Base-by-base conservation (phyloP, 306 rosid species). In the Acacia melanoxylon region DNA sequence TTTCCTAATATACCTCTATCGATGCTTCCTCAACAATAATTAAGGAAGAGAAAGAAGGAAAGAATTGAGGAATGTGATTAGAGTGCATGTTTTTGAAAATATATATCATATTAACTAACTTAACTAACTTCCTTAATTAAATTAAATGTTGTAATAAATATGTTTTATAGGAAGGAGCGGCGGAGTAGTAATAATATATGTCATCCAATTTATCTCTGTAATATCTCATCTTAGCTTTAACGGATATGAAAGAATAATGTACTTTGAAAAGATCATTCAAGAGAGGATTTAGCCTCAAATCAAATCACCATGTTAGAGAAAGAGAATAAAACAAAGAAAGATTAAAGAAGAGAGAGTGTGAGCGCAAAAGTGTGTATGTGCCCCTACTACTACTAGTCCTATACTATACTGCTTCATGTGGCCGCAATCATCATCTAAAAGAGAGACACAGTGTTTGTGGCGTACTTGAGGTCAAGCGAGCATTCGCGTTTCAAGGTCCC, bases 371-470 rank as follows among this genome's bases (percentile, higher is more conserved):
- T 1, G 68, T 13, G 33, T 1, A 40, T 13, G 33, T 24, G 68
- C 68, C 40, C 68, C 68, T 62, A 62, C 68, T 27, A 62, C 68
- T 62, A 62, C 68, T 27, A 62, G 41, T 63, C 41, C 69, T 52
- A 13, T 10, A 14, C 5, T 11, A 14, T 22, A 29, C 69, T 29
- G 20, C 69, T 84, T 77, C 85, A 80, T 75, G 87, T 88, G 97
- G 82, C 83, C 88, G 87, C 91, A 95, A 95, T 93, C 88, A 95
- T 93, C 82, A 86, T 91, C 89, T 66, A 86, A 95, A 90, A 90
- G 91, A 94, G 88, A 84, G 67, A 81, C 82, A 77, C 89, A 86
- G 91, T 86, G 45, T 40, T 68, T 85, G 27, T 83, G 12, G 84
- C 48, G 87, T 86, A 81, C 86, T 91, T 90, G 91, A 91, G 94